These are phyloP conservation scores for Microcyclosporella mali DNA, from an alignment of 2,329 filamentous ascomycete species.

Conservation along the genomic window DNA sequence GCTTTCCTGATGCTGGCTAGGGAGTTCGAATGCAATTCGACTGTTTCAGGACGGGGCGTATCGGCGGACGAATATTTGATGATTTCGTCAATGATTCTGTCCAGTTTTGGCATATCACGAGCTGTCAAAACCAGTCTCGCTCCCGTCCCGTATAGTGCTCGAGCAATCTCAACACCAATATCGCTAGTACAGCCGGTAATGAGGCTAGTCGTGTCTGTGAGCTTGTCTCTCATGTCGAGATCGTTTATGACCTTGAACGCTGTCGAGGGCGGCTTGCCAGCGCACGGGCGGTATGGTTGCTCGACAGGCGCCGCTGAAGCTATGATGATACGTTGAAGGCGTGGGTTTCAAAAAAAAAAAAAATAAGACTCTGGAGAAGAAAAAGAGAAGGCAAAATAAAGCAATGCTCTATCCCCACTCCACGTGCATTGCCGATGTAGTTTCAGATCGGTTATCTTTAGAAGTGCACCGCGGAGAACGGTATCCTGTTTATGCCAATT, in stretches of 20 bases:
- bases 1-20: constrained; percentile 28
- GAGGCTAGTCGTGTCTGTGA: constrained; percentile 33
- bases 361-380: too few species aligned
- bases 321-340: too few species aligned
- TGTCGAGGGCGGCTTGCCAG: constrained; percentile 13
- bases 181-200: constrained; percentile 39
- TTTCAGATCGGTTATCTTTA: too few species aligned
- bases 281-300: not conserved
- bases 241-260: constrained; percentile 18
- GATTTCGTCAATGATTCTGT: constrained; percentile 24
- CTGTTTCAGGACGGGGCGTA: constrained; percentile 26
- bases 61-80: constrained; percentile 19
- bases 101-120: constrained; percentile 29
- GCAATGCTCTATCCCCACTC: too few species aligned
- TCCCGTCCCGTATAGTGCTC: constrained; percentile 39
- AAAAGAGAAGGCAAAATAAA: too few species aligned
- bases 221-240: constrained; percentile 16
- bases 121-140: constrained; percentile 39
- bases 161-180: constrained; percentile 38
- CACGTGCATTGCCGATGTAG: too few species aligned
- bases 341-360: too few species aligned
- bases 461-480: too few species aligned
- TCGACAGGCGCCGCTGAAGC: too few species aligned
- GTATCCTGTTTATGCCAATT: too few species aligned
- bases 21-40: constrained; percentile 27